phyloP scores from a whole-genome alignment of 2,329 filamentous ascomycete species.

The Pseudogymnoascus sp. region DNA sequence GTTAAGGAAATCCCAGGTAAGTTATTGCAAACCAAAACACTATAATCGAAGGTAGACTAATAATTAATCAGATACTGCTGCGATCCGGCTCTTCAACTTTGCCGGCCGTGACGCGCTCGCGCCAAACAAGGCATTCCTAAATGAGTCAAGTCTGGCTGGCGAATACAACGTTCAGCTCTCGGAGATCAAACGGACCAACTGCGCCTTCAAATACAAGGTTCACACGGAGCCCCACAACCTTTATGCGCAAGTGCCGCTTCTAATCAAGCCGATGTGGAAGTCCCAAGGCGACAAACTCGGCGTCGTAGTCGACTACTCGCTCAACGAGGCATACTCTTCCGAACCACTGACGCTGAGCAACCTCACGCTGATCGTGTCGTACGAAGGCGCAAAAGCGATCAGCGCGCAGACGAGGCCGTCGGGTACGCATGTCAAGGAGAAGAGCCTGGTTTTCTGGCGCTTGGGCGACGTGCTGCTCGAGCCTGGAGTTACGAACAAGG shows the following conservation, averaged over 20 bases:
- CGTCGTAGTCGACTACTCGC: conserved; percentile 73
- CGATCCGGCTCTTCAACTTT: conserved; percentile 82
- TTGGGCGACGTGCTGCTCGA: conserved; percentile 66
- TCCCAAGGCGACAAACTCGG: conserved; percentile 79
- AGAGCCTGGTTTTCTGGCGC: conserved; percentile 73
- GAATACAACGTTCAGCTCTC: conserved; percentile 73
- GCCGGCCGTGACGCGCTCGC: conserved; percentile 83
- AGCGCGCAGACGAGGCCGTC: conserved; percentile 71
- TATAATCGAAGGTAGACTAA: conserved; percentile 18
- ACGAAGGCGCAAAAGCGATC: conserved; percentile 59
- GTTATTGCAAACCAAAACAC: conserved; percentile 15
- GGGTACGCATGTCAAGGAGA: conserved; percentile 73
- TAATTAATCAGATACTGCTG: conserved; percentile 46
- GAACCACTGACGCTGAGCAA: conserved; percentile 61
- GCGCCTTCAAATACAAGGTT: conserved; percentile 90
- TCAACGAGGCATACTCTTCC: conserved; percentile 55
- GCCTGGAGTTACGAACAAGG: conserved; percentile 48
- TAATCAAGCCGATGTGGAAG: conserved; percentile 66
- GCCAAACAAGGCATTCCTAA: conserved; percentile 86
- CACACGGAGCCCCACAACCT: conserved; percentile 58
- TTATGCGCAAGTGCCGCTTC: conserved; percentile 51
- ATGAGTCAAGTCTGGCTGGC: conserved; percentile 54
- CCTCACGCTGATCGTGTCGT: conserved; percentile 64
- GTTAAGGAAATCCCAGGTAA: conserved; percentile 40
- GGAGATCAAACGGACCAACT: conserved; percentile 63